Evolutionary conservation across 345 rosid species (phyloP), one percentile per base, ranked within the genome.

Genomic region (Citrus glauca): DNA sequence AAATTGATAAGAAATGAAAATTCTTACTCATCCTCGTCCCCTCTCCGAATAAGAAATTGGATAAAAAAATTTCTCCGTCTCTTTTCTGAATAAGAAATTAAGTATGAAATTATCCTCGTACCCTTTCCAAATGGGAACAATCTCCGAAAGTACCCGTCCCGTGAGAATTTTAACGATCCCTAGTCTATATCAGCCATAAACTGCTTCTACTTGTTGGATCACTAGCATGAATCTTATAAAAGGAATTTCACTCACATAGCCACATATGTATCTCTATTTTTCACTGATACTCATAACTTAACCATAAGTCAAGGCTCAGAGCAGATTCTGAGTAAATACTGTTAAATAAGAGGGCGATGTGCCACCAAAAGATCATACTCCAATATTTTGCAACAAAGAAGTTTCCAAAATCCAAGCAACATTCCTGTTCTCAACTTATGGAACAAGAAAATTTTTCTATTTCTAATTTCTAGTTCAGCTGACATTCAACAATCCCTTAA

Each of bases 391-490:
- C 74, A 40, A 69, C 7, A 68, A 69, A 13, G 66, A 20, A 38
- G 22, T 53, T 37, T 56, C 28, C 60, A 4, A 77, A 61, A 27
- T 37, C 71, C 28, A 77, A 40, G 38, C 66, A 57, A 56, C 53
- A 59, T 68, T 17, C 73, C 5, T 55, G 28, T 57, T 57, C 56
- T 60, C 66, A 60, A n/a, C 57, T 59, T 66, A 13, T 73, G 35
- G 11, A 73, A 73, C 73, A 79, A 57, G 24, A 78, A 66, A 57
- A 11, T 45, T 74, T 40, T 28, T 37, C 69, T 30, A 48, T 17
- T 67, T 79, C 45, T 35, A 30, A 40, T 59, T 75, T 60, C 74
- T 48, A 48, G 32, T 78, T 75, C 48, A 50, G 69, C 55, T 32
- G 80, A 62, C n/a, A 24, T 65, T 75, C 40, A 45, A 33, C 55